Base-by-base conservation (phyloP, 371 early-diverging fungal species). In the Rhizomucor miehei region DNA sequence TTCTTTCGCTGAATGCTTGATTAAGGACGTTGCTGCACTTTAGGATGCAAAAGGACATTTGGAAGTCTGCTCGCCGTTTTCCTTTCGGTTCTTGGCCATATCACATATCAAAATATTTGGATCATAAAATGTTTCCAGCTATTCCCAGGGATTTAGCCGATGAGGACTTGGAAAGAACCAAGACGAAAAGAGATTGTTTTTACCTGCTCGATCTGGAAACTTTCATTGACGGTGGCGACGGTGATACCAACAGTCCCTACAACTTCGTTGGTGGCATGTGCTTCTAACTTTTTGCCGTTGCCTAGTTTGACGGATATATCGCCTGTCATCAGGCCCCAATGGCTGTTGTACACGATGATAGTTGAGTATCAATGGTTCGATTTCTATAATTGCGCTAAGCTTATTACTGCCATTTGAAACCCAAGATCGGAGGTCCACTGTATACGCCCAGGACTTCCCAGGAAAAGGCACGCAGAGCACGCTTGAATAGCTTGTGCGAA, bases 401-500 rank as follows among this genome's bases (percentile, higher is more conserved):
- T 29, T 29, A 36, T 47, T 62, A 64, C 62, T 66, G 68, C 79
- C 79, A 79, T 41, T 79, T 79, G 77, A 79, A 79, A 41, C 73
- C 72, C 41, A 79, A 75, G 23, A 54, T 60, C 24, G 79, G 79
- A 17, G 79, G 79, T 0, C 79, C 77, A 38, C 73, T 67, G 51
- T 77, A 76, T 8, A 77, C 77, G 44, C 74, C 60, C n/a, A 79
- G 54, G 3, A 74, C 75, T 63, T 79, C 77, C 77, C 77, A 79
- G 24, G 77, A 74, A 23, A 75, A 72, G 13, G 75, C 68, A 29
- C 79, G 69, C 44, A 79, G 61, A 24, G 67, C 60, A 44, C 75
- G 74, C 67, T 76, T 79, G 65, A 79, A 79, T 23, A 72, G 63
- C 44, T 74, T 70, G 64, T 79, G 79, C 14, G 79, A 79, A 38